A percentile compares a stretch with the other conserved stretches of the same genome.
Evolutionary conservation across 352 stramenopile species (phyloP).

Genomic region (Phytophthora macrochlamydospora): DNA sequence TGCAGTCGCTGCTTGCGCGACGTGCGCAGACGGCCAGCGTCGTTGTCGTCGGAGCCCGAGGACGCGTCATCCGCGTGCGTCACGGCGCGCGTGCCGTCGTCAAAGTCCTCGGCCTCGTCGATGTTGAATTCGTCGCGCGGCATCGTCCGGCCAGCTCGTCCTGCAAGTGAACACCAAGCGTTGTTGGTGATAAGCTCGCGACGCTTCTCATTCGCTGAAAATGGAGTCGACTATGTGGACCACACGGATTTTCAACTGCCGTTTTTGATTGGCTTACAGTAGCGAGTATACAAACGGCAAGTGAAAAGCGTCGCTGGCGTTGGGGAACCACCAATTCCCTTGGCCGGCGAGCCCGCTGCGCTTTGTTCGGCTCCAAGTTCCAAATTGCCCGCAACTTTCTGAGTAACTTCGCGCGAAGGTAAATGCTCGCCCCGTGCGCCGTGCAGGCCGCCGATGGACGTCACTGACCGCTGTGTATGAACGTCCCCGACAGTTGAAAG

Average conservation of each 20-base stretch:
- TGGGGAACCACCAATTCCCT: constrained; percentile 84
- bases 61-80: constrained; percentile 26
- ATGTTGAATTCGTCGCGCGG: constrained; percentile 70
- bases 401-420: constrained; percentile 79
- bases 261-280: constrained; percentile 49
- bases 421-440: constrained; percentile 19
- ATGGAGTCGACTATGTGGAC: not conserved
- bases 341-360: constrained; percentile 20
- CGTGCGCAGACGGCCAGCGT: constrained; percentile 44
- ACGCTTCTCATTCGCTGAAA: not conserved
- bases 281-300: constrained; percentile 58
- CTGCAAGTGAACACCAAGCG: not conserved
- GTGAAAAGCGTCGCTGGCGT: constrained; percentile 73
- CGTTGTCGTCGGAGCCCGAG: constrained; percentile 18
- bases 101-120: constrained; percentile 82
- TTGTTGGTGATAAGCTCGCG: not conserved
- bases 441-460: constrained; percentile 3
- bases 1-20: constrained; percentile 69
- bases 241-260: constrained; percentile 3
- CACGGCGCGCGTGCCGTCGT: constrained; percentile 74
- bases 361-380: constrained; percentile 74
- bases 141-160: constrained; percentile 34
- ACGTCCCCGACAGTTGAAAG: constrained; percentile 65
- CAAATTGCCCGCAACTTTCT: constrained; percentile 91
- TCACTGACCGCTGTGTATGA: constrained; percentile 6